Conservation (phyloP, 2,329 filamentous ascomycete species). For the Fusarium albidum region DNA sequence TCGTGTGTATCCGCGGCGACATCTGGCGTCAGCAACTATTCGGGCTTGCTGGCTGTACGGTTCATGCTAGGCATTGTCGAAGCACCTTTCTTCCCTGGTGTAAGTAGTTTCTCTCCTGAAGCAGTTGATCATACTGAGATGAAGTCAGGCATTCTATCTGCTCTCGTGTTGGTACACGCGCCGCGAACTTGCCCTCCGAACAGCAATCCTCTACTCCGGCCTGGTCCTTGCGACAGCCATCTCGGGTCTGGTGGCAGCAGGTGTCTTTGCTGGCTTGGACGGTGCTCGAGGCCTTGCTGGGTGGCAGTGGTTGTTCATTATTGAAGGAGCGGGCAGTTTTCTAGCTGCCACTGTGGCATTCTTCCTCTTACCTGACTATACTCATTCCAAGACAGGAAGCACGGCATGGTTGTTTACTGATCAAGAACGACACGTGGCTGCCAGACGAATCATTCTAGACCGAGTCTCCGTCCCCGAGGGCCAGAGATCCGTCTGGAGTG, state of each 20-base stretch:
- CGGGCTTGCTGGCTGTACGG: slow-evolving; percentile 44
- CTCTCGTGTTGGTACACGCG: slow-evolving; percentile 38
- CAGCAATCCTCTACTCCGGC: slow-evolving; percentile 37
- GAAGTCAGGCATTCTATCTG: slow-evolving; percentile 18
- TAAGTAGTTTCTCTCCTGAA: too few relatives aligned
- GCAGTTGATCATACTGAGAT: too few relatives aligned
- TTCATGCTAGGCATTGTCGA: slow-evolving; percentile 48
- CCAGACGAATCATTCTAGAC: slow-evolving; percentile 28
- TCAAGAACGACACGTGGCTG: slow-evolving; percentile 18
- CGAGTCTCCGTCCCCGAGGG: slow-evolving; percentile 32
- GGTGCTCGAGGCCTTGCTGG: slow-evolving; percentile 61
- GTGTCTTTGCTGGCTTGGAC: slow-evolving; percentile 42
- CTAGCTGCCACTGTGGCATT: slow-evolving; percentile 23
- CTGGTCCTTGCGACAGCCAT: slow-evolving; percentile 32
- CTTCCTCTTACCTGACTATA: slow-evolving; percentile 31
- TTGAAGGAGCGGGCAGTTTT: slow-evolving; percentile 60
- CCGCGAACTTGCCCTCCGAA: slow-evolving; percentile 34
- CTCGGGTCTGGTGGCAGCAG: slow-evolving; percentile 33
- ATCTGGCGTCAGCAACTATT: slow-evolving; percentile 44
- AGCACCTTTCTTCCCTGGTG: slow-evolving; percentile 42
- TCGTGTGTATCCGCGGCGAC: slow-evolving; percentile 53
- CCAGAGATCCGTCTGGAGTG: slow-evolving; percentile 23
- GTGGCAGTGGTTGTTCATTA: slow-evolving; percentile 59
- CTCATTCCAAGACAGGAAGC: slow-evolving; percentile 12
- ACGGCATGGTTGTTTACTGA: slow-evolving; percentile 24